phyloP scores from a whole-genome alignment of 345 rosid genomes.

The Hypericum androsaemum region DNA sequence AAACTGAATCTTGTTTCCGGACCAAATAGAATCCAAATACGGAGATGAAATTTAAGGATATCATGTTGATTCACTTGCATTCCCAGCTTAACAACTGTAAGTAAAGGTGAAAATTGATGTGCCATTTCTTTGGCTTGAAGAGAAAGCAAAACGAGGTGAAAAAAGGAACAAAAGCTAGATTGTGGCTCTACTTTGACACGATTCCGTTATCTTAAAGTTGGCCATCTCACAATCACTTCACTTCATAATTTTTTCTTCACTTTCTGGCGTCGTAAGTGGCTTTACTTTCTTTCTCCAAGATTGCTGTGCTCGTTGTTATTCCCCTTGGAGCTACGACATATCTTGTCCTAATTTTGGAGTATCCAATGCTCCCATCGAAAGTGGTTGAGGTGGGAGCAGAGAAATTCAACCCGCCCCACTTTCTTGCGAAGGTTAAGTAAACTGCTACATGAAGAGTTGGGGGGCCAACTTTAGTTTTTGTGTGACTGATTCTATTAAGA shows the following conservation, averaged over 20 bases:
- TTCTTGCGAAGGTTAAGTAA: too few relatives aligned
- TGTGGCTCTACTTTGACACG: slow-evolving; percentile 4
- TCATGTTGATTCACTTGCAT: too few relatives aligned
- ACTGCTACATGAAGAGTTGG: too few relatives aligned
- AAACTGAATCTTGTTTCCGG: too few relatives aligned
- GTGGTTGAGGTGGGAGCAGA: slow-evolving; percentile 6
- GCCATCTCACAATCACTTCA: slow-evolving; percentile 16
- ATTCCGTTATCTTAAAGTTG: slow-evolving; percentile 12
- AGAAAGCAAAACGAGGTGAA: too few relatives aligned
- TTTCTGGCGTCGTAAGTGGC: slow-evolving; percentile 5
- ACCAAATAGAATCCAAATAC: too few relatives aligned
- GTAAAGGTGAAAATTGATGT: too few relatives aligned
- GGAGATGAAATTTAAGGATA: too few relatives aligned
- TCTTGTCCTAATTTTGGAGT: slow-evolving; percentile 6
- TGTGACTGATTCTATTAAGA: too few relatives aligned
- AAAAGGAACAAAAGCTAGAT: not conserved
- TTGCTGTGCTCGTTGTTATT: not conserved
- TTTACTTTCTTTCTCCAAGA: slow-evolving; percentile 10
- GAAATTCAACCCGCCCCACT: not conserved
- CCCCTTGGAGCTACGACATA: not conserved
- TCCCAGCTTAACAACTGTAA: too few relatives aligned
- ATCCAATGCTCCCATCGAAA: slow-evolving; percentile 20
- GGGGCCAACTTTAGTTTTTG: too few relatives aligned
- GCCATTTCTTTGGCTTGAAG: too few relatives aligned
- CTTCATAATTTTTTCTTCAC: not conserved